Evolutionary conservation across 2,329 filamentous ascomycete genomes (phyloP).

Genomic region (Aaosphaeria arxii): DNA sequence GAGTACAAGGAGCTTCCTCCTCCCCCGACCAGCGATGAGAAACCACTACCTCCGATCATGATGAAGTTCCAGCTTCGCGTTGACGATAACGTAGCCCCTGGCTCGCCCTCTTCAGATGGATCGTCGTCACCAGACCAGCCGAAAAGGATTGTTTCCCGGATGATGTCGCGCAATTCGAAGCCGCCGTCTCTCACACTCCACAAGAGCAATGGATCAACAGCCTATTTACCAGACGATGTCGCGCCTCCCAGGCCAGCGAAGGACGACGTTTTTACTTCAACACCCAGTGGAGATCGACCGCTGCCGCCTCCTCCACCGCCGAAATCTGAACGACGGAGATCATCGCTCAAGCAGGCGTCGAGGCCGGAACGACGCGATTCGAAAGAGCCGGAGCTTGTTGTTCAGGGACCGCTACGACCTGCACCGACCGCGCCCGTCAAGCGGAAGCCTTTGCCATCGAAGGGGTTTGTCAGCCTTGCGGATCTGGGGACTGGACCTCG

Average conservation of each 20-base stretch:
- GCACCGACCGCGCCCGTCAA: slow-evolving; percentile 14
- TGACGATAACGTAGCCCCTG: slow-evolving; percentile 16
- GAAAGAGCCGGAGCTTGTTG: slow-evolving; percentile 18
- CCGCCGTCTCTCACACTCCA: slow-evolving; percentile 32
- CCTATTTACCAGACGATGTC: slow-evolving; percentile 21
- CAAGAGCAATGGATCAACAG: slow-evolving; percentile 39
- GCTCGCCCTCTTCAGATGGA: slow-evolving; percentile 11
- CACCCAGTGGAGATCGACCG: slow-evolving; percentile 16
- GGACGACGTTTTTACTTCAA: slow-evolving; percentile 1
- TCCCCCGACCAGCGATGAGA: slow-evolving; percentile 25
- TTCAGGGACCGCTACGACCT: background rate
- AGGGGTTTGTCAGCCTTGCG: slow-evolving; percentile 27
- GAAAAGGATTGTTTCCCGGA: slow-evolving; percentile 28
- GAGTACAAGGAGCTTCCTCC: slow-evolving; percentile 29
- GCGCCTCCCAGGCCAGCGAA: slow-evolving; percentile 6
- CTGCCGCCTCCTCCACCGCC: slow-evolving; percentile 34
- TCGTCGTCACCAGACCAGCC: slow-evolving; percentile 12
- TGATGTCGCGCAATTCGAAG: slow-evolving; percentile 32
- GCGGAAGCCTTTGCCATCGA: slow-evolving; percentile 17
- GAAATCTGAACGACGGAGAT: slow-evolving; percentile 23
- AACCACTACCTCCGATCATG: slow-evolving; percentile 25
- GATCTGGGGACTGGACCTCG: slow-evolving; percentile 26
- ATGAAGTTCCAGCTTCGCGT: slow-evolving; percentile 31
- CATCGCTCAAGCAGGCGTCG: slow-evolving; percentile 14
- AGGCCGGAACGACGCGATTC: slow-evolving; percentile 23